These are phyloP conservation scores for Mrakia hoshinonis DNA, from an alignment of 768 basidiomycete species.

Conservation along the genomic window DNA sequence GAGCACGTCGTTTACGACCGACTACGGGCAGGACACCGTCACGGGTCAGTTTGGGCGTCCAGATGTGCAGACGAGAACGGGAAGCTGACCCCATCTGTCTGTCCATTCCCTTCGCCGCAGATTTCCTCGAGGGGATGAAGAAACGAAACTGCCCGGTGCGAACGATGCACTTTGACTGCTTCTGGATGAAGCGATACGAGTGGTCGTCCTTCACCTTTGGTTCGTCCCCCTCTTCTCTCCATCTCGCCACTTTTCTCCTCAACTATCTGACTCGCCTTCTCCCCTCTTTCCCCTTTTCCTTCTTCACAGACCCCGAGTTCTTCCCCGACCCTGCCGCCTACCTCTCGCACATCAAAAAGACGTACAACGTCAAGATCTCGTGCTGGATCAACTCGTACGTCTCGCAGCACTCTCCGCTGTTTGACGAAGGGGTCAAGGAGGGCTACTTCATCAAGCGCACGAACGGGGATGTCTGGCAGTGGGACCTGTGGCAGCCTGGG, in stretches of 20 bases:
- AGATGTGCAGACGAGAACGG: no score
- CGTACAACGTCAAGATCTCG: conserved; percentile 60
- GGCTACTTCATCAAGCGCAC: conserved; percentile 62
- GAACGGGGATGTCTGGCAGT: conserved; percentile 51
- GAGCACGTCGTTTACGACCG: conserved; percentile 66
- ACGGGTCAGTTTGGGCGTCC: conserved; percentile 39
- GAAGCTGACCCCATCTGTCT: neutral
- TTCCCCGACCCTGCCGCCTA: conserved; percentile 60
- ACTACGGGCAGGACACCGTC: conserved; percentile 56
- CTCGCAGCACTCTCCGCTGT: conserved; percentile 49
- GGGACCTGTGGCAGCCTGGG: conserved; percentile 60
- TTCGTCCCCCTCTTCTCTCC: neutral
- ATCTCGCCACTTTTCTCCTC: neutral
- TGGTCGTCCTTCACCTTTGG: conserved; percentile 51
- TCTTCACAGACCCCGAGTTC: conserved; percentile 52
- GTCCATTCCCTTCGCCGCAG: neutral
- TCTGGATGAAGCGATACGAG: conserved; percentile 34
- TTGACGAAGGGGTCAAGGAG: conserved; percentile 58
- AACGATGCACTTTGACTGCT: conserved; percentile 50
- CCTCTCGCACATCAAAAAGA: conserved; percentile 47
- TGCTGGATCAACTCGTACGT: conserved; percentile 66
- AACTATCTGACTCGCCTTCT: neutral
- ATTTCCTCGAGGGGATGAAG: conserved; percentile 62
- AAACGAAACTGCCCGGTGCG: conserved; percentile 45
- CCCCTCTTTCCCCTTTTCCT: neutral